Conservation (phyloP, 2,329 filamentous ascomycete genomes). For the Colletotrichum horii region DNA sequence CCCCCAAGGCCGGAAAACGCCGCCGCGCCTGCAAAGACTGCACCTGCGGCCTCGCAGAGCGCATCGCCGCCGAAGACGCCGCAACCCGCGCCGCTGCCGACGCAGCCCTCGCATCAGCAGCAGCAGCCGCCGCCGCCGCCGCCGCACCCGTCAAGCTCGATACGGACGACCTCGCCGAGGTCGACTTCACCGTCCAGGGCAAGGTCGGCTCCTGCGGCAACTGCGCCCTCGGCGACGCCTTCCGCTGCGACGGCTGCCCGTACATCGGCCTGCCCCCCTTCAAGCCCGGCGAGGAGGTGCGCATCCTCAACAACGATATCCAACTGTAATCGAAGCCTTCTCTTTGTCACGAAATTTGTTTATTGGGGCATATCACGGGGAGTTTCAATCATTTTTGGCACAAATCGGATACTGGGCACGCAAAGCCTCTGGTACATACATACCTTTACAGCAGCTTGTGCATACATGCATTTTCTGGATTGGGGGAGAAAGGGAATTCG, state of each 20-base stretch:
- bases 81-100: slow-evolving; percentile 64
- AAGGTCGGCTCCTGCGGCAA: slow-evolving; percentile 96
- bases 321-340: slow-evolving; percentile 64
- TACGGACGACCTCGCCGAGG: slow-evolving; percentile 80
- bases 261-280: slow-evolving; percentile 94
- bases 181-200: slow-evolving; percentile 97
- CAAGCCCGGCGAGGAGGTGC: slow-evolving; percentile 94
- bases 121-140: slow-evolving; percentile 70
- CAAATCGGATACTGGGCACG: not conserved
- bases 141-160: slow-evolving; percentile 61
- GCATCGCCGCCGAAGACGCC: slow-evolving; percentile 63
- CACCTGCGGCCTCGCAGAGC: slow-evolving; percentile 88
- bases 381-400: not conserved
- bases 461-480: not conserved
- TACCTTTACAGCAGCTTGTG: not conserved
- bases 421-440: not conserved
- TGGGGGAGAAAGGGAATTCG: not conserved
- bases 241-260: slow-evolving; percentile 75
- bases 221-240: slow-evolving; percentile 91
- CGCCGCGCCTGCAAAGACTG: slow-evolving; percentile 84
- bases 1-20: slow-evolving; percentile 85
- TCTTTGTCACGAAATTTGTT: not conserved
- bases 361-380: not conserved
- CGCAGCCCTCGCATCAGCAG: slow-evolving; percentile 70
- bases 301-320: slow-evolving; percentile 82